Evolutionary conservation across 1,284 basidiomycete genomes (phyloP).

Genomic region (Farysia itapuensis): DNA sequence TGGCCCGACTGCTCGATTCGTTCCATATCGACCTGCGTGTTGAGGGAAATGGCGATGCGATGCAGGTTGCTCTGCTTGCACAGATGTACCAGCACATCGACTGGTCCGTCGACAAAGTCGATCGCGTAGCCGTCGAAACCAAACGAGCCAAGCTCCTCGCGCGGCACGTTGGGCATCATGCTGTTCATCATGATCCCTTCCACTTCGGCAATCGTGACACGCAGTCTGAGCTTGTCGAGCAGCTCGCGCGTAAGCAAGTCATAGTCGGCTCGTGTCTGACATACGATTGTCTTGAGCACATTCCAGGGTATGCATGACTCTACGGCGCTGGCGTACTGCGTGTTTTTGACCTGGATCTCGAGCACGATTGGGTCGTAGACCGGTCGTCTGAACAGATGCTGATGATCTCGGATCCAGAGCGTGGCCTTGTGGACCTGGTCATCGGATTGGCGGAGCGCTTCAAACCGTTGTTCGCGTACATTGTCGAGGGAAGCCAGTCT

Average conservation of each 20-base stretch:
- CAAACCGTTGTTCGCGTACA: constrained; percentile 42
- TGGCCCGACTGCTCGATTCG: constrained; percentile 67
- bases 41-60: constrained; percentile 66
- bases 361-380: constrained; percentile 83
- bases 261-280: constrained; percentile 81
- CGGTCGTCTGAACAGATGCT: constrained; percentile 71
- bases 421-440: constrained; percentile 70
- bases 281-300: constrained; percentile 76
- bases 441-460: constrained; percentile 63
- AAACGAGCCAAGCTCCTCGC: constrained; percentile 66
- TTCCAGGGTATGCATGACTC: constrained; percentile 71
- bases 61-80: constrained; percentile 49
- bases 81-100: constrained; percentile 61
- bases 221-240: constrained; percentile 66
- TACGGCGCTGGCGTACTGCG: constrained; percentile 69
- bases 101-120: constrained; percentile 67
- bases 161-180: constrained; percentile 26
- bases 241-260: constrained; percentile 64
- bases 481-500: constrained; percentile 42
- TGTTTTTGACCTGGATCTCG: constrained; percentile 71
- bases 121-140: constrained; percentile 83
- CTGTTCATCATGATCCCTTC: constrained; percentile 30
- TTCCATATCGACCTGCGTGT: constrained; percentile 65
- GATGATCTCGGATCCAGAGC: constrained; percentile 75
- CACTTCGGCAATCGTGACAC: constrained; percentile 57